phyloP scores from a whole-genome alignment of 768 basidiomycete species.

The Crepidotus variabilis region DNA sequence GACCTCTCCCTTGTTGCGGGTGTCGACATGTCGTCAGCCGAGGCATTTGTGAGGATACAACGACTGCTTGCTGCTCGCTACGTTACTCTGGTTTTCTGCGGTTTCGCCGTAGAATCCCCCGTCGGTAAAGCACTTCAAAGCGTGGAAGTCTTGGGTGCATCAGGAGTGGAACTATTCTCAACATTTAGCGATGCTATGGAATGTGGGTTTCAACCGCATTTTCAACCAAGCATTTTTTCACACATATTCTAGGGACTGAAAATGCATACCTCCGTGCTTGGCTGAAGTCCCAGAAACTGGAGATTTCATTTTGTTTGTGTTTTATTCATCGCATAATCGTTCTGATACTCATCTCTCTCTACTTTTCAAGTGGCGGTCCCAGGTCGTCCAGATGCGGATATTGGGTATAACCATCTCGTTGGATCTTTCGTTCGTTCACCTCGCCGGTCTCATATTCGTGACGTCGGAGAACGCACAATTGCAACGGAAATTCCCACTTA shows the following conservation, averaged over 20 bases:
- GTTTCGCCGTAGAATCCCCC: conserved; percentile 57
- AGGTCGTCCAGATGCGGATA: conserved; percentile 50
- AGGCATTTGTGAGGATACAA: conserved; percentile 91
- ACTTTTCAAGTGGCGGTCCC: conserved; percentile 43
- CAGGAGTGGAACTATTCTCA: conserved; percentile 77
- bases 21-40: conserved; percentile 92
- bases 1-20: conserved; percentile 85
- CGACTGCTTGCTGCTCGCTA: conserved; percentile 69
- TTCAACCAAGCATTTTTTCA: no score
- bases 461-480: conserved; percentile 70
- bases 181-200: conserved; percentile 90
- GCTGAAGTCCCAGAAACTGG: conserved; percentile 64
- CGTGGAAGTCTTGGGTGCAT: conserved; percentile 76
- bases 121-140: conserved; percentile 72
- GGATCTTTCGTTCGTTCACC: conserved; percentile 61
- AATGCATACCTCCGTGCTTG: conserved; percentile 86
- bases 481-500: conserved; percentile 35
- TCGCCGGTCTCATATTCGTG: conserved; percentile 59
- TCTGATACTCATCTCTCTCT: background rate
- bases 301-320: conserved; percentile 43
- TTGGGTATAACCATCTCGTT: conserved; percentile 37
- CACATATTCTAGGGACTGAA: conserved; percentile 90
- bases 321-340: background rate
- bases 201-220: no score
- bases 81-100: conserved; percentile 90